Conservation (phyloP, 768 basidiomycete species). For the Russula vinacea region DNA sequence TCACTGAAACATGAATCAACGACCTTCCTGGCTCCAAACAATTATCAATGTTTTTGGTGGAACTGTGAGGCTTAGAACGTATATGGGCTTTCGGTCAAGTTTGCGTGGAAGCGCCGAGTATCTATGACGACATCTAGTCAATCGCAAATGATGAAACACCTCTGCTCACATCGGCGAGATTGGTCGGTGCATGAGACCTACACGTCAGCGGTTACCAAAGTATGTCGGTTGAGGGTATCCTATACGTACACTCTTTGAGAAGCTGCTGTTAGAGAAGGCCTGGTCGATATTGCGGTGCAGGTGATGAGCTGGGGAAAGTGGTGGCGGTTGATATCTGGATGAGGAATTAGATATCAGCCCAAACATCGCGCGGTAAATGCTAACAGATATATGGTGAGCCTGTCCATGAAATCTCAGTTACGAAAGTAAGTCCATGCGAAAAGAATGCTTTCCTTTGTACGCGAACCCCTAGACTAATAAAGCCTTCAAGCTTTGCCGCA, state of each 20-base stretch:
- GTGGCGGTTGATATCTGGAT: constrained; percentile 75
- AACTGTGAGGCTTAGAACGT: constrained; percentile 72
- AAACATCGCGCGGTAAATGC: constrained; percentile 32
- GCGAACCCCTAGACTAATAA: constrained; percentile 78
- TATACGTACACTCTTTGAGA: constrained; percentile 61
- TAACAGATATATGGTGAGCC: constrained; percentile 88
- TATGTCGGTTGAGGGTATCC: constrained; percentile 26
- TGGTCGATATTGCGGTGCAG: constrained; percentile 67
- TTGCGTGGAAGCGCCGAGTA: constrained; percentile 69
- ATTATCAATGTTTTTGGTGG: constrained; percentile 69
- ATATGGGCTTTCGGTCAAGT: constrained; percentile 74
- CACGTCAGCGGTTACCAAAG: constrained; percentile 3
- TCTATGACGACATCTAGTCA: constrained; percentile 39
- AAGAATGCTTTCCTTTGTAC: constrained; percentile 56
- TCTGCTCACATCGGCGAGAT: constrained; percentile 14
- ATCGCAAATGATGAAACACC: constrained; percentile 20
- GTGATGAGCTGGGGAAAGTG: constrained; percentile 54
- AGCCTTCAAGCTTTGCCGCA: constrained; percentile 64
- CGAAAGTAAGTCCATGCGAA: constrained; percentile 9
- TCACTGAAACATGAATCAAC: constrained; percentile 63
- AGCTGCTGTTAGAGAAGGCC: constrained; percentile 64
- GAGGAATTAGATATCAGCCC: constrained; percentile 17
- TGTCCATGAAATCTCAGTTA: constrained; percentile 38
- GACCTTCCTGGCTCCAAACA: constrained; percentile 77
- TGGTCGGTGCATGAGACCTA: constrained; percentile 21